phyloP scores from a whole-genome alignment of 352 stramenopile genomes.

The Globisporangium nodosum region DNA sequence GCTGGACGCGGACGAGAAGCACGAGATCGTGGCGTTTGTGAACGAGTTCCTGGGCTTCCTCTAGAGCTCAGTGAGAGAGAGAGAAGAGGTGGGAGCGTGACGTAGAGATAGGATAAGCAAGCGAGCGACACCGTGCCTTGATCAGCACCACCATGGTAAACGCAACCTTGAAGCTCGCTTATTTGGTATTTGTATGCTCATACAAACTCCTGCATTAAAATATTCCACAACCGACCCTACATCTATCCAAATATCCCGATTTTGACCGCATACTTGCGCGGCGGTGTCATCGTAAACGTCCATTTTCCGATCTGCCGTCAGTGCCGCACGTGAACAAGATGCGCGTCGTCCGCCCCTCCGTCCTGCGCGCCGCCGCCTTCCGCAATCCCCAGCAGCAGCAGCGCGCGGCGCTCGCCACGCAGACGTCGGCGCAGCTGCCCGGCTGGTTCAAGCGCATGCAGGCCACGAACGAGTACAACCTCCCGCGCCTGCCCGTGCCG shows the following conservation, averaged over 20 bases:
- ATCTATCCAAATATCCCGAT: not conserved
- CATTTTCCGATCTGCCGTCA: not conserved
- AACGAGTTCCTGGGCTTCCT: constrained; percentile 24
- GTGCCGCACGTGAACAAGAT: not conserved
- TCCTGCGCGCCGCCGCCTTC: not conserved
- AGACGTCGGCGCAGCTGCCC: constrained; percentile 19
- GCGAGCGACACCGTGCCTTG: too few species aligned
- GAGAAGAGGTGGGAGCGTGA: too few species aligned
- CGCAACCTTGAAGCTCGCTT: not conserved
- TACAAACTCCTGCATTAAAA: not conserved
- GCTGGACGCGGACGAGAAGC: constrained; percentile 46
- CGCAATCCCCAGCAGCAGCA: not conserved
- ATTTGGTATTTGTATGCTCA: not conserved
- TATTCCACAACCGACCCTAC: not conserved
- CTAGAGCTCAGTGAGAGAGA: too few species aligned
- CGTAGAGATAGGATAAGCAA: too few species aligned
- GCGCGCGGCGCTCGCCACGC: constrained; percentile 16
- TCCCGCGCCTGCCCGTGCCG: constrained; percentile 83
- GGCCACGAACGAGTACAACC: constrained; percentile 70
- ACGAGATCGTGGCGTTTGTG: constrained; percentile 43
- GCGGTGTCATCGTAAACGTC: not conserved
- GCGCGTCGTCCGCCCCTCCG: constrained; percentile 1
- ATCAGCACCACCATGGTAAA: not conserved
- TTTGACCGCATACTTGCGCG: not conserved
- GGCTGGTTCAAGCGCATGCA: constrained; percentile 76